These are phyloP conservation scores for Senna siamea DNA, from an alignment of 306 rosid genomes.

Conservation along the genomic window DNA sequence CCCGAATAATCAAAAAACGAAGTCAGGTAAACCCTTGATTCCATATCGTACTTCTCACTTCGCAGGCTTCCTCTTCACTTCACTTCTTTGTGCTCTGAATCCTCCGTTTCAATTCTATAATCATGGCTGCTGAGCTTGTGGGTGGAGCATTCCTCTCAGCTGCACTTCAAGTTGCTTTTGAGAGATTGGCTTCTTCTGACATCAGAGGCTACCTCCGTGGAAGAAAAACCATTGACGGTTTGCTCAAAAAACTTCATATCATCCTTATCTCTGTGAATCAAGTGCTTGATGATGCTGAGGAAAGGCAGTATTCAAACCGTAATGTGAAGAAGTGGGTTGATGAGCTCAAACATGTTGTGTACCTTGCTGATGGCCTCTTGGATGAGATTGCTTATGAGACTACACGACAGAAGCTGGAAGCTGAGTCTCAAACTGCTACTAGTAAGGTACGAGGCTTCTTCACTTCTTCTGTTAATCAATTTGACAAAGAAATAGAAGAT, in stretches of 20 bases:
- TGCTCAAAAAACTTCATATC: not conserved
- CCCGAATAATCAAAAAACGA: no score
- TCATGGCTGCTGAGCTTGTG: not conserved
- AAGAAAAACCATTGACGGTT: not conserved
- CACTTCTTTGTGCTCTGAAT: no score
- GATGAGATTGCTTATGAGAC: conserved; percentile 42
- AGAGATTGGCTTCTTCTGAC: conserved; percentile 11
- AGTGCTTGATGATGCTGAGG: conserved; percentile 47
- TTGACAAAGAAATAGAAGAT: not conserved
- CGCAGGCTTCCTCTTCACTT: no score
- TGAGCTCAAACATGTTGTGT: conserved; percentile 32
- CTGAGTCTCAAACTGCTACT: not conserved
- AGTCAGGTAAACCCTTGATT: no score
- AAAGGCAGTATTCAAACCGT: conserved; percentile 28
- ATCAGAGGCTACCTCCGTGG: not conserved
- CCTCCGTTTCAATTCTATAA: no score
- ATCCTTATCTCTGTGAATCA: conserved; percentile 1
- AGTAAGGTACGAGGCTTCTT: conserved; percentile 8
- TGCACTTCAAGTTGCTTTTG: conserved; percentile 1
- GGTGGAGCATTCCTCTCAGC: conserved; percentile 23
- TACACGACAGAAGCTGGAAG: conserved; percentile 4
- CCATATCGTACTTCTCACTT: no score
- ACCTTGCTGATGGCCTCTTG: conserved; percentile 32
- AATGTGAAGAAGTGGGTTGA: conserved; percentile 37
- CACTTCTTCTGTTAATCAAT: not conserved